These are phyloP conservation scores for Paramecium caudatum DNA, from an alignment of 73 alveolate genomes.

Conservation along the genomic window DNA sequence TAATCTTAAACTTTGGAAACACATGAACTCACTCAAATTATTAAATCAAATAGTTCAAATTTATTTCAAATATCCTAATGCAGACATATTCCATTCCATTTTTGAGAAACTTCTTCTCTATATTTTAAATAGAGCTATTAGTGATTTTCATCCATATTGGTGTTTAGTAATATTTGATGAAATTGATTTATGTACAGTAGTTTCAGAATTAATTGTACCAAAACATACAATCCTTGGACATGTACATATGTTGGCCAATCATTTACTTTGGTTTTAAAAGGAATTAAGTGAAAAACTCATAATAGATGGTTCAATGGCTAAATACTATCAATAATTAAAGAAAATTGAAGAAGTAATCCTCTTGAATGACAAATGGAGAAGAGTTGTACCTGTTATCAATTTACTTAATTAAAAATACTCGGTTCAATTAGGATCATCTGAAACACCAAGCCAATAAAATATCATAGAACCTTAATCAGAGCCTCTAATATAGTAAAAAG, in stretches of 20 bases:
- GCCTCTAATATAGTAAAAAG: neutral
- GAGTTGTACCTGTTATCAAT: neutral
- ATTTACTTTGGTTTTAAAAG: neutral
- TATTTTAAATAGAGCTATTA: slow-evolving; percentile 57
- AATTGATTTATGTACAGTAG: neutral
- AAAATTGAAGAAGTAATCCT: neutral
- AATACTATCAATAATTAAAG: neutral
- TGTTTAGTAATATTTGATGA: neutral
- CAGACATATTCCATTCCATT: slow-evolving; percentile 44
- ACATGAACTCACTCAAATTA: neutral
- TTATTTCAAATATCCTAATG: neutral
- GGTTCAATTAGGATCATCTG: neutral
- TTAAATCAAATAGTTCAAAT: neutral
- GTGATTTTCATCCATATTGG: slow-evolving; percentile 73
- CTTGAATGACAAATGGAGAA: slow-evolving; percentile 17
- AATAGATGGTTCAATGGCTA: slow-evolving; percentile 45
- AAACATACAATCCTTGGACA: neutral
- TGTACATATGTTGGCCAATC: slow-evolving; percentile 44
- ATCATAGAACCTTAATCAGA: neutral
- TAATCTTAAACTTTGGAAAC: slow-evolving; percentile 36
- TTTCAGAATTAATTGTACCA: neutral
- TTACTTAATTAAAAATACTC: neutral
- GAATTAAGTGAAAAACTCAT: slow-evolving; percentile 32
- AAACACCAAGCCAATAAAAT: neutral
- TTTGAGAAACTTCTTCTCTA: slow-evolving; percentile 29